Conservation (phyloP, 345 rosid genomes). For the Lepidium africanum region DNA sequence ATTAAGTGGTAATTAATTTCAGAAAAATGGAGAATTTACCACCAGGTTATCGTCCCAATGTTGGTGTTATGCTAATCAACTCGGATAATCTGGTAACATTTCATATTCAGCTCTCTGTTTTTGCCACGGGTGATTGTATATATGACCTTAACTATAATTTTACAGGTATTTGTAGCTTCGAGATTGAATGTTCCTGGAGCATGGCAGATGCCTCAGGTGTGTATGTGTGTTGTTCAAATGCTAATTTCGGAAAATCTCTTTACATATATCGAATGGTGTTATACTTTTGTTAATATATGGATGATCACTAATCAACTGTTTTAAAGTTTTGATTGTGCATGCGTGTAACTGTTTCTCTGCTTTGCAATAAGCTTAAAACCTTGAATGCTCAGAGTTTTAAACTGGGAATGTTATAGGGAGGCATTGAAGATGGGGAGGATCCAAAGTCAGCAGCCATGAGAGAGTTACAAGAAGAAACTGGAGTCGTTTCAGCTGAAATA, state of each 20-base stretch:
- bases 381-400: neutral
- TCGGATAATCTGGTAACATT: conserved; percentile 64
- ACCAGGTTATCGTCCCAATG: conserved; percentile 93
- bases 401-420: conserved; percentile 45
- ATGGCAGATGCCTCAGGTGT: conserved; percentile 99
- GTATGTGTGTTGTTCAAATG: too few relatives aligned
- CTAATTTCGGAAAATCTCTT: too few relatives aligned
- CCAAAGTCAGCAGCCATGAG: conserved; percentile 85
- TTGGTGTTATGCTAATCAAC: conserved; percentile 94
- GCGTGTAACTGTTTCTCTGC: too few relatives aligned
- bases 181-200: conserved; percentile 99
- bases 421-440: conserved; percentile 91
- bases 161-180: conserved; percentile 90
- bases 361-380: too few relatives aligned
- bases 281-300: neutral
- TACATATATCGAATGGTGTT: neutral
- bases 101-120: neutral
- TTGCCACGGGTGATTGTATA: neutral
- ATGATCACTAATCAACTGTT: too few relatives aligned
- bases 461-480: conserved; percentile 91
- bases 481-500: conserved; percentile 72
- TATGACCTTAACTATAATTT: neutral
- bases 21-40: conserved; percentile 75
- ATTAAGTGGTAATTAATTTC: neutral
- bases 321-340: too few relatives aligned